These are phyloP conservation scores for Extremus antarcticus DNA, from an alignment of 495 filamentous ascomycete genomes.

Conservation along the genomic window DNA sequence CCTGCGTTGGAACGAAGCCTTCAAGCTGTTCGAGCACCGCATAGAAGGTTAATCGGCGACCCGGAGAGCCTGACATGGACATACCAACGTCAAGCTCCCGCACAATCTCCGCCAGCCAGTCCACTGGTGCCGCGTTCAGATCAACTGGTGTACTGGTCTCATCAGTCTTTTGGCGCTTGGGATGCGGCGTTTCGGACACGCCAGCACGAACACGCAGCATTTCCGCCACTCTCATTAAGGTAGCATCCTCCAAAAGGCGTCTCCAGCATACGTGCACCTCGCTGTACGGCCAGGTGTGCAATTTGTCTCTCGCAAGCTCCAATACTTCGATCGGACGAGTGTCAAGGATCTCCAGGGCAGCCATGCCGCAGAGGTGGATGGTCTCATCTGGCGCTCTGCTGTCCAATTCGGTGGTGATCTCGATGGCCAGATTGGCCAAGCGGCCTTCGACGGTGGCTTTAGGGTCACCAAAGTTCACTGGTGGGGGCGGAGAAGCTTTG, in stretches of 20 bases:
- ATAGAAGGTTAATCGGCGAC: conserved; percentile 53
- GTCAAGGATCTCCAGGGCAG: conserved; percentile 6
- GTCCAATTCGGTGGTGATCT: not conserved
- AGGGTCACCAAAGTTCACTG: not conserved
- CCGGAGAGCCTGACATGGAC: conserved; percentile 67
- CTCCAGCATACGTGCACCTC: conserved; percentile 20
- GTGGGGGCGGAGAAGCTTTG: not conserved
- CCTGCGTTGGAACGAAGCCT: too few relatives aligned
- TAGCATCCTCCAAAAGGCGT: conserved; percentile 20
- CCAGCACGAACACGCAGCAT: not conserved
- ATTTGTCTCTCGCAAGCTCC: conserved; percentile 16
- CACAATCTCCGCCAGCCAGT: conserved; percentile 41
- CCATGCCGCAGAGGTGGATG: conserved; percentile 12
- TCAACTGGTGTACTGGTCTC: not conserved
- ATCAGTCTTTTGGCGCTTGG: not conserved
- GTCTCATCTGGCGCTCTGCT: conserved; percentile 1
- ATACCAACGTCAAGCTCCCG: conserved; percentile 63
- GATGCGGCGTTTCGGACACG: not conserved
- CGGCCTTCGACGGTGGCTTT: not conserved
- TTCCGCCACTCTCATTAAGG: conserved; percentile 9
- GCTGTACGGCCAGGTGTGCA: conserved; percentile 16
- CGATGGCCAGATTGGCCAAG: not conserved
- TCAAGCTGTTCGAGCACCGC: conserved; percentile 37
- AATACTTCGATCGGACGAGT: conserved; percentile 15
- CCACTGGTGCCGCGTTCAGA: not conserved